A percentile compares a stretch with the other conserved stretches of the same genome.
phyloP scores from a whole-genome alignment of 371 early-diverging fungal genomes.

The Parasitella parasitica region DNA sequence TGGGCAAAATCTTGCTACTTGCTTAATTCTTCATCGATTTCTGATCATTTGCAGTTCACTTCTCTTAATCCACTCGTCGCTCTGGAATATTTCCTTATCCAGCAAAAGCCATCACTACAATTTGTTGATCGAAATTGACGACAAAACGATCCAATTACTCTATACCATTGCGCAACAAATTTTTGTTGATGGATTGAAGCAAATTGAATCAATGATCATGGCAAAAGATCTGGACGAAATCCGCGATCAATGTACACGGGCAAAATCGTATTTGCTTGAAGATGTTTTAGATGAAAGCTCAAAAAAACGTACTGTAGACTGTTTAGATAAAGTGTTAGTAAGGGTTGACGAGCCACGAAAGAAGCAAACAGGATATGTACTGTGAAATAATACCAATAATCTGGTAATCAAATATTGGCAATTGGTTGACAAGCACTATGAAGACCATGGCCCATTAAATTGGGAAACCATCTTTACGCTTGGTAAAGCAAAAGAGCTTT shows the following conservation, averaged over 20 bases:
- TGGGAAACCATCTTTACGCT: conserved; percentile 12
- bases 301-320: no score
- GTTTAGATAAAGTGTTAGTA: no score
- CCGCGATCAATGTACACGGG: conserved; percentile 8
- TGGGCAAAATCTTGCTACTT: conserved; percentile 16
- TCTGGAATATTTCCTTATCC: conserved; percentile 12
- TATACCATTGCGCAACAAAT: no score
- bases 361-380: conserved; percentile 4
- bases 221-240: conserved; percentile 8
- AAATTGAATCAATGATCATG: conserved; percentile 7
- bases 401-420: conserved; percentile 17
- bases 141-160: conserved; percentile 3
- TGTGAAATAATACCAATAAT: background rate
- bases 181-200: conserved; percentile 13
- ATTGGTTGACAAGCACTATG: conserved; percentile 11
- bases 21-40: conserved; percentile 12
- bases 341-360: conserved; percentile 7
- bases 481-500: conserved; percentile 10
- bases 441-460: conserved; percentile 9
- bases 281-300: conserved; percentile 4
- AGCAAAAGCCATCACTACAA: conserved; percentile 10
- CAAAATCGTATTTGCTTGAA: conserved; percentile 15
- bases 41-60: conserved; percentile 6
- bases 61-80: conserved; percentile 18
- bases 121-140: conserved; percentile 11